phyloP scores from a whole-genome alignment of 495 filamentous ascomycete species.

The Penicillium canescens region DNA sequence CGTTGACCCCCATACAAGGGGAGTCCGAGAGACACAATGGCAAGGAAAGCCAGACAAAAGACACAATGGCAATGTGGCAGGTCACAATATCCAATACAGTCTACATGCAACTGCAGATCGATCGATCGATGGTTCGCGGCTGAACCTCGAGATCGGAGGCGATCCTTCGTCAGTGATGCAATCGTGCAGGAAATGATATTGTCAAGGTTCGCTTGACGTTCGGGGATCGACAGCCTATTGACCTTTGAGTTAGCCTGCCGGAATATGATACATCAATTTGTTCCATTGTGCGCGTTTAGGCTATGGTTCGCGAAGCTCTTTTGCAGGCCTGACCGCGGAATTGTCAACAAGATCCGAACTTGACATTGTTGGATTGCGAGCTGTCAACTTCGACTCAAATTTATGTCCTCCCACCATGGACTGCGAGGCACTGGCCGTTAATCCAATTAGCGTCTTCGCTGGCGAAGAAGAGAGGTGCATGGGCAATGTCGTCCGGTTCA shows the following conservation, averaged over 20 bases:
- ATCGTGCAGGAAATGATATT: constrained; percentile 15
- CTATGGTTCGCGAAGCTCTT: background rate
- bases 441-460: constrained; percentile 35
- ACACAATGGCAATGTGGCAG: constrained; percentile 11
- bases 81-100: constrained; percentile 11
- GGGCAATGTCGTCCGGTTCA: constrained; percentile 46
- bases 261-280: constrained; percentile 15
- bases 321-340: constrained; percentile 8
- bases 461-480: constrained; percentile 47
- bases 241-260: constrained; percentile 15
- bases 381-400: too few species aligned
- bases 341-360: too few species aligned
- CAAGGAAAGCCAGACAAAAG: constrained; percentile 1
- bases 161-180: constrained; percentile 20
- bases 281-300: constrained; percentile 5
- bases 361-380: too few species aligned
- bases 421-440: too few species aligned
- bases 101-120: constrained; percentile 1
- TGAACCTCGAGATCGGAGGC: constrained; percentile 16
- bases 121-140: constrained; percentile 24
- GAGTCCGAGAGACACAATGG: background rate
- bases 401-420: too few species aligned
- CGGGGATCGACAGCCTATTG: constrained; percentile 24
- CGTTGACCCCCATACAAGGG: constrained; percentile 4
- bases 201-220: constrained; percentile 14